Percentiles rank a stretch among this genome's conserved stretches.
Evolutionary conservation across 345 rosid genomes (phyloP).

Genomic region (Eucalyptus marginata): DNA sequence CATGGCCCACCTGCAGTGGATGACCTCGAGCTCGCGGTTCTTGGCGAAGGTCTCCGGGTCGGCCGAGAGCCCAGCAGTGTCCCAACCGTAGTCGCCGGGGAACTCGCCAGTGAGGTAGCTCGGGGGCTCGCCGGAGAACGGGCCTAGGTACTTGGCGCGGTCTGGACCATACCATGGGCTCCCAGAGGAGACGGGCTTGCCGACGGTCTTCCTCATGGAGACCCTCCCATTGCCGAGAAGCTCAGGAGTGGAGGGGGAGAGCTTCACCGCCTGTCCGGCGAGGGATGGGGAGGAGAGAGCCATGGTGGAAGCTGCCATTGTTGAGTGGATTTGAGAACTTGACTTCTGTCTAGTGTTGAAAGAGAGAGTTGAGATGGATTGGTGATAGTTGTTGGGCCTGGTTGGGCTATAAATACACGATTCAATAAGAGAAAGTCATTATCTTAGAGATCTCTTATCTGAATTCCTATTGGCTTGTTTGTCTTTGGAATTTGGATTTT

Average conservation of each 20-base stretch:
- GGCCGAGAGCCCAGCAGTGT: constrained; percentile 77
- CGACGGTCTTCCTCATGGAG: constrained; percentile 28
- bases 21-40: constrained; percentile 85
- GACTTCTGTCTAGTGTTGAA: neutral
- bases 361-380: neutral
- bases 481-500: neutral
- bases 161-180: constrained; percentile 11
- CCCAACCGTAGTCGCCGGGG: constrained; percentile 73
- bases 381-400: neutral
- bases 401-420: neutral
- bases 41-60: constrained; percentile 88
- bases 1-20: constrained; percentile 82
- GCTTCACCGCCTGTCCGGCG: constrained; percentile 39
- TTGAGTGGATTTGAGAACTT: neutral
- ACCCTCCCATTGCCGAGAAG: constrained; percentile 25
- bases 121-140: neutral
- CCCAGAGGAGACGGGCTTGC: constrained; percentile 1
- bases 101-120: constrained; percentile 38
- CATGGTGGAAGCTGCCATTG: constrained; percentile 44
- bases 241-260: constrained; percentile 17
- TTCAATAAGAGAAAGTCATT: neutral
- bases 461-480: neutral
- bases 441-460: constrained; percentile 18
- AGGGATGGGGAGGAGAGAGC: constrained; percentile 46
- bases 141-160: constrained; percentile 5